Conservation (phyloP, 2,329 filamentous ascomycete genomes). For the Clonostachys rhizophaga region DNA sequence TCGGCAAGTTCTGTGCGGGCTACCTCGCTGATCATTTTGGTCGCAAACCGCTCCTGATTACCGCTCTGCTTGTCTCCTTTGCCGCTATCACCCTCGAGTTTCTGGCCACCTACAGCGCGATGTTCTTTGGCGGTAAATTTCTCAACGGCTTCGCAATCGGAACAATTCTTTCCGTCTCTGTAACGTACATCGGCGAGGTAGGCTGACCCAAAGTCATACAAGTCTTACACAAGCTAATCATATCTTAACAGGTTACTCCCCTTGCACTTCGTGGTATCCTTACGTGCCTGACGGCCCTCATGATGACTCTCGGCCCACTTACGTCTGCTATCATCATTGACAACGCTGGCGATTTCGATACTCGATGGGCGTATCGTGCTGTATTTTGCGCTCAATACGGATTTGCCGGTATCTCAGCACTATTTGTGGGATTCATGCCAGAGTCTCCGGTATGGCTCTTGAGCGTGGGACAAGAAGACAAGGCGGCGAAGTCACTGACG, state of each 20-base stretch:
- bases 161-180: constrained; percentile 13
- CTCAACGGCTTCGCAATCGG: constrained; percentile 31
- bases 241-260: constrained; percentile 12
- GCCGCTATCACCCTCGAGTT: constrained; percentile 33
- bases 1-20: constrained; percentile 1
- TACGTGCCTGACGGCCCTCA: constrained; percentile 18
- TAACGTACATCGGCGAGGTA: constrained; percentile 23
- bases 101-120: constrained; percentile 28
- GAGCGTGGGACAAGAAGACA: constrained; percentile 20
- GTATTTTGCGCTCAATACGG: constrained; percentile 26
- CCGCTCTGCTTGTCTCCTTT: constrained; percentile 26
- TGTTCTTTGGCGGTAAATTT: constrained; percentile 36
- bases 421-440: constrained; percentile 28
- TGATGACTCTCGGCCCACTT: constrained; percentile 22
- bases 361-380: constrained; percentile 25
- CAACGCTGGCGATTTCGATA: constrained; percentile 14
- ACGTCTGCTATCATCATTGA: constrained; percentile 22
- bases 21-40: constrained; percentile 19
- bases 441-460: constrained; percentile 33
- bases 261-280: constrained; percentile 18
- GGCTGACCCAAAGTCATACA: neutral
- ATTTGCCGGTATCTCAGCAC: constrained; percentile 18
- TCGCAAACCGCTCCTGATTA: constrained; percentile 27
- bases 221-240: no score
- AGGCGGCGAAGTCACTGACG: constrained; percentile 24